Base-by-base conservation (phyloP, 257 asterid genomes). In the Nyctanthes arbortristis region DNA sequence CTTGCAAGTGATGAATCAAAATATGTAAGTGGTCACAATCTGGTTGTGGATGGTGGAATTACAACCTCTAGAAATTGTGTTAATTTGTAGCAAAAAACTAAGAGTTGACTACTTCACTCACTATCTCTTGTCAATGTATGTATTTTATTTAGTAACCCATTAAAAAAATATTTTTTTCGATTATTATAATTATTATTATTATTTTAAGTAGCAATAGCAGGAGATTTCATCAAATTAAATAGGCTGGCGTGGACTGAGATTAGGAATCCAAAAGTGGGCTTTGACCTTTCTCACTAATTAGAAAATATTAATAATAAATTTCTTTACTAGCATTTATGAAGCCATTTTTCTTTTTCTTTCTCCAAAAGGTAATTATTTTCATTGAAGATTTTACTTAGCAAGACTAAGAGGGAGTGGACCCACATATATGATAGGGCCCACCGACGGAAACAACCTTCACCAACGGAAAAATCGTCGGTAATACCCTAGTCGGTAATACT, bases 11-110 rank as follows among this genome's bases (percentile, higher is more conserved):
- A 86, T 47, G 92, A 86, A 9, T 86, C 92, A 0, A 86, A 77
- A 68, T 86, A 86, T 58, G 81, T 86, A 2, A 86, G 92, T 73
- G 92, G 92, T 1, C 92, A 86, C 54, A 86, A 86, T 75, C 84
- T 86, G 16, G 92, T 86, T 7, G 92, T 86, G 0, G 92, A 86
- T 63, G 92, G 92, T 24, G 89, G 92, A 1, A 79, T 86, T 73
- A 83, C 89, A 0, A 81, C 85, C 0, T 86, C 87, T 9, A 81
- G 67, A 33, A 86, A 86, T 66, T 81, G 75, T 78, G 84, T 86
- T 69, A 85, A 81, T 10, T 81, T 83, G 78, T 85, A 70, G 27
- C 57, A 52, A 14, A 52, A n/a, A 20, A 52, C 4, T 52, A 22
- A 52, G 8, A 16, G 20, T 20, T 0, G 11, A 6, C 16, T n/a